Evolutionary conservation across 2,329 filamentous ascomycete species (phyloP).

Genomic region (Curvularia sp.): DNA sequence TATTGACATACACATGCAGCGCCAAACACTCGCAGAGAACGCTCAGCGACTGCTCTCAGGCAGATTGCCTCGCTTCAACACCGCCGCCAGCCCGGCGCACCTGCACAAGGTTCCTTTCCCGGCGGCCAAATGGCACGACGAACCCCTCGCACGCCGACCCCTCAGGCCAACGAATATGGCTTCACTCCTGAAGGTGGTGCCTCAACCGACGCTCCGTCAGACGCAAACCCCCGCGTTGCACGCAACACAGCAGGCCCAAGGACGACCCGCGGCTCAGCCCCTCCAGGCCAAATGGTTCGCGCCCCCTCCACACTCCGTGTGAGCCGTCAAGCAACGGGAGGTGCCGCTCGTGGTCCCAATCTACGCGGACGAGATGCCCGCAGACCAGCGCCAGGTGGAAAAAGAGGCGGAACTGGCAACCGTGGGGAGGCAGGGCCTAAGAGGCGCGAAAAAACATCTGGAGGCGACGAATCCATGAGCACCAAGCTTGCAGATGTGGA

Average conservation of each 20-base stretch:
- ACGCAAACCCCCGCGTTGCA: conserved; percentile 20
- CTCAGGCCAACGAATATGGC: conserved; percentile 10
- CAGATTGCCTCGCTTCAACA: conserved; percentile 37
- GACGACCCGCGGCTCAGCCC: conserved; percentile 17
- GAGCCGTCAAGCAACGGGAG: conserved; percentile 17
- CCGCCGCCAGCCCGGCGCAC: conserved; percentile 30
- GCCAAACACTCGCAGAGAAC: conserved; percentile 33
- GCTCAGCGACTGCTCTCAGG: conserved; percentile 35
- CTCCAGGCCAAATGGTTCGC: conserved; percentile 43
- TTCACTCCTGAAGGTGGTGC: conserved; percentile 8
- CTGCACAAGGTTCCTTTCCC: conserved; percentile 32
- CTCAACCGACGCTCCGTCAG: conserved; percentile 11
- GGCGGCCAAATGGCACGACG: conserved; percentile 27
- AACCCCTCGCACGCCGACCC: neutral
- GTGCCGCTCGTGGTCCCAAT: conserved; percentile 29
- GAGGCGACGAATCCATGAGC: conserved; percentile 5
- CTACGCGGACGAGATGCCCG: conserved; percentile 33
- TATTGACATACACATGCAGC: conserved; percentile 19
- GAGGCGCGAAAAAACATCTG: conserved; percentile 29
- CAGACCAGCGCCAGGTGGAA: conserved; percentile 14
- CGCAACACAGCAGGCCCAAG: conserved; percentile 18
- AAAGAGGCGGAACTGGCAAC: conserved; percentile 9
- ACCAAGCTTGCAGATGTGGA: conserved; percentile 18
- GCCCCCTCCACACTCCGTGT: conserved; percentile 40
- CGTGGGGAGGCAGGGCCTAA: conserved; percentile 27